Base-by-base conservation (phyloP, 2,329 filamentous ascomycete species). In the Elsinoe ampelina region DNA sequence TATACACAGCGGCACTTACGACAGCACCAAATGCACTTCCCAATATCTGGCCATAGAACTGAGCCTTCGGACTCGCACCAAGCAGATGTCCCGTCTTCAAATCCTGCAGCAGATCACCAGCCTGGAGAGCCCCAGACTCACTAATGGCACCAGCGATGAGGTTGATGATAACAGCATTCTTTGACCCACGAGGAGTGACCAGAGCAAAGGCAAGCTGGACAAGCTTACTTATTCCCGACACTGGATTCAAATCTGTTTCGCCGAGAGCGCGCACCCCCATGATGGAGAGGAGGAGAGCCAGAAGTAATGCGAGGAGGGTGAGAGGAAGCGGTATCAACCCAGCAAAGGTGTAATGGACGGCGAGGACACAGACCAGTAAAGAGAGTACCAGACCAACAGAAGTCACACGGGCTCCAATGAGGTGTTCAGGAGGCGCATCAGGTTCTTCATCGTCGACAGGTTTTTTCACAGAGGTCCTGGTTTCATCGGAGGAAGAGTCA, bases 41-140 rank as follows among this genome's bases (percentile, higher is more conserved):
- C 55, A 98, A 91, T 17, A 97, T 82, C 68, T 98, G 93, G 0
- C 93, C 93, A 79, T 89, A 96, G 69, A 98, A 98, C 66, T 98
- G 93, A 0, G 93, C 93, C 64, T 87, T 93, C 0, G 93, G 93
- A 2, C 89, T 87, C 0, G 93, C 93, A 10, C 92, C 91, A 0
- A 98, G 80, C 0, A 98, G 75, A 70, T 98, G 91, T 0, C 93
- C 93, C 0, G 93, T 96, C 71, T 98, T 98, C 30, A 98, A 80
- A 68, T 98, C 93, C 69, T 98, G 93, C 80, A 98, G 88, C 57
- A 98, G 82, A 70, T 98, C 93, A 7, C 93, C 93, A 2, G 93
- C 92, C 74, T 98, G 93, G 3, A 97, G 77, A 2, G 93, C 93
- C 4, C 93, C 87, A 3, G 85, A 83, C 70, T 91, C 87, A 10